A percentile compares a stretch with the other conserved stretches of the same genome.
These are phyloP conservation scores for Candida taoyuanica DNA, from an alignment of 805 yeast species.

Conservation along the genomic window DNA sequence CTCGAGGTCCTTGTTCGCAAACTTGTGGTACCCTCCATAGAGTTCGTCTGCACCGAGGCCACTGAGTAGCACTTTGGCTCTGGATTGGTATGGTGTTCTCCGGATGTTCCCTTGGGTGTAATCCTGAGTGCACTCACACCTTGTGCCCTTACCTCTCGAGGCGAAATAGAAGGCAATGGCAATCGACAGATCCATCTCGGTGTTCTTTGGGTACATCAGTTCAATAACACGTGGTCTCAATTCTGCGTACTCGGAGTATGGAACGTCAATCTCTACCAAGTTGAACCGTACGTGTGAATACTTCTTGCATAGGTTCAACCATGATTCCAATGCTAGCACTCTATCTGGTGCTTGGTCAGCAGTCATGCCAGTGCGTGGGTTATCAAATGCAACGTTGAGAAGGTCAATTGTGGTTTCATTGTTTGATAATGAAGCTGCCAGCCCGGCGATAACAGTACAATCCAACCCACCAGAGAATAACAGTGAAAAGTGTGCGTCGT, in stretches of 20 bases:
- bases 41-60: constrained; percentile 98
- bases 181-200: constrained; percentile 94
- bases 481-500: constrained; percentile 44
- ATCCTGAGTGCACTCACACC: neutral
- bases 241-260: constrained; percentile 58
- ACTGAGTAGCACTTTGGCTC: constrained; percentile 70
- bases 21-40: constrained; percentile 93
- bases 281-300: constrained; percentile 40
- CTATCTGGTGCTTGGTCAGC: constrained; percentile 85
- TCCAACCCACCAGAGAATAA: constrained; percentile 95
- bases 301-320: constrained; percentile 41
- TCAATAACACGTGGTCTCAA: constrained; percentile 49
- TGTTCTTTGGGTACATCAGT: constrained; percentile 76
- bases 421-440: constrained; percentile 35
- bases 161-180: constrained; percentile 96
- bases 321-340: constrained; percentile 60
- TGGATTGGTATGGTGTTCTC: constrained; percentile 37
- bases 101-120: constrained; percentile 11
- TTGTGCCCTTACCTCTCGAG: constrained; percentile 48
- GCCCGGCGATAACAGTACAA: constrained; percentile 73
- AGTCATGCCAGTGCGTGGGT: constrained; percentile 63
- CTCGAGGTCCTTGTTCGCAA: constrained; percentile 41
- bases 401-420: constrained; percentile 51
- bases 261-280: constrained; percentile 67
- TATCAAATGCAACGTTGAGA: constrained; percentile 90